These are phyloP conservation scores for Aspergillus versicolor DNA, from an alignment of 2,329 filamentous ascomycete genomes.

Conservation along the genomic window DNA sequence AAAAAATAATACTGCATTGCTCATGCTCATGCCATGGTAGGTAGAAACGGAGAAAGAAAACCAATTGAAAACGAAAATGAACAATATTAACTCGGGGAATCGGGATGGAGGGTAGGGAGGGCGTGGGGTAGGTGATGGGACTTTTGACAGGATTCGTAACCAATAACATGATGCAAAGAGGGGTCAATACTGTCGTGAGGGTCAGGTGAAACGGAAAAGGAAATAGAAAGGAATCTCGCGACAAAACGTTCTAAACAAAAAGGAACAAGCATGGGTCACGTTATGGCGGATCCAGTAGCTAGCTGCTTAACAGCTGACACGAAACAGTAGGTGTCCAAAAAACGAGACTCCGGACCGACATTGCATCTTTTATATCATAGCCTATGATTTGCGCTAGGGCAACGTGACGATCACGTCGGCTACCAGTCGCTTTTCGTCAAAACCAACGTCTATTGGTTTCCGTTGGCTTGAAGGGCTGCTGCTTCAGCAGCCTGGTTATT, in stretches of 20 bases:
- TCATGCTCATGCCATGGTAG: slow-evolving; percentile 4
- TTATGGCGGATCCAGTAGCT: slow-evolving; percentile 25
- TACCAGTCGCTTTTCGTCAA: slow-evolving; percentile 15
- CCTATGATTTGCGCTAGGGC: slow-evolving; percentile 13
- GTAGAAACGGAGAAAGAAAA: neutral
- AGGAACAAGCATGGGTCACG: slow-evolving; percentile 24
- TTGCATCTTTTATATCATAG: slow-evolving; percentile 20
- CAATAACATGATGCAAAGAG: slow-evolving; percentile 6
- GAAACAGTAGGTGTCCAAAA: slow-evolving; percentile 13
- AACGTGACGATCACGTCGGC: slow-evolving; percentile 21
- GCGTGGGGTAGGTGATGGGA: slow-evolving; percentile 3
- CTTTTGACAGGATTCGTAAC: slow-evolving; percentile 14
- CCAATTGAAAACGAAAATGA: neutral
- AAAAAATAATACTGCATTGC: neutral
- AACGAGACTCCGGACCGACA: slow-evolving; percentile 15
- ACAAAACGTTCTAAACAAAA: slow-evolving; percentile 16
- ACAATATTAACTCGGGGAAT: slow-evolving; percentile 15
- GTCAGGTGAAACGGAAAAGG: slow-evolving; percentile 3
- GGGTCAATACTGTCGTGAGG: slow-evolving; percentile 22
- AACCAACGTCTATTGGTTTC: slow-evolving; percentile 28
- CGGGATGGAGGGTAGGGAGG: slow-evolving; percentile 1
- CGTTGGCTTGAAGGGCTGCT: slow-evolving; percentile 35
- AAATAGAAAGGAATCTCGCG: slow-evolving; percentile 5
- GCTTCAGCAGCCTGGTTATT: slow-evolving; percentile 39
- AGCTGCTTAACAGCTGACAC: slow-evolving; percentile 11